Evolutionary conservation across 148 eudicot genomes (phyloP).

Genomic region (Euryodendron excelsum): DNA sequence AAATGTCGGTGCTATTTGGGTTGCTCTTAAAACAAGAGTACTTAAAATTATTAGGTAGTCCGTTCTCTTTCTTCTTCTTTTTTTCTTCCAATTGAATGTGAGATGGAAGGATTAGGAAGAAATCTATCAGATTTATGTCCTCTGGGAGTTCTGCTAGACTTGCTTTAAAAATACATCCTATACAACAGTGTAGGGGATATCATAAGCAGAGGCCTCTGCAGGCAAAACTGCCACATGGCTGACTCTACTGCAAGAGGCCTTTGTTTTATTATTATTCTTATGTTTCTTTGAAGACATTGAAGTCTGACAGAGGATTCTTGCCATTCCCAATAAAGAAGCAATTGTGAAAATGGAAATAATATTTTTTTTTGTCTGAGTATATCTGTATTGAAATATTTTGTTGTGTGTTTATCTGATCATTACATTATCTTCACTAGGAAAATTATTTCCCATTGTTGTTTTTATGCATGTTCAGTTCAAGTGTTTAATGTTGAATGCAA

Average conservation of each 20-base stretch:
- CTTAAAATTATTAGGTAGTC: not conserved
- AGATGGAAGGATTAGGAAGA: not conserved
- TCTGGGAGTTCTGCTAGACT: not conserved
- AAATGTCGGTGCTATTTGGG: not conserved
- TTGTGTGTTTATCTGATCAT: not conserved
- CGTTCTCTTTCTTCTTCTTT: not conserved
- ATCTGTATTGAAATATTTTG: not conserved
- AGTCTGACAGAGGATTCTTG: not conserved
- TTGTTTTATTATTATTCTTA: not conserved
- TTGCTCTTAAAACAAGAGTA: no score
- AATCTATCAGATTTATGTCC: not conserved
- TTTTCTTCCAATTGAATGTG: not conserved
- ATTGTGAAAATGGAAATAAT: not conserved
- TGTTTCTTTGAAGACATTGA: not conserved
- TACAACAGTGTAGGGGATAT: not conserved
- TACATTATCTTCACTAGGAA: not conserved
- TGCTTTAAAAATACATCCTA: not conserved
- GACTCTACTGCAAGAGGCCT: not conserved
- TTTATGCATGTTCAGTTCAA: not conserved
- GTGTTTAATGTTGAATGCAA: constrained; percentile 6
- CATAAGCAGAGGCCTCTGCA: not conserved
- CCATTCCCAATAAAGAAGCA: not conserved
- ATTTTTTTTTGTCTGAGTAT: not conserved
- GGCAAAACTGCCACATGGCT: not conserved
- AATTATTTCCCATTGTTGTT: not conserved